Evolutionary conservation across 768 basidiomycete species (phyloP).

Genomic region (Auricularia heimuer): DNA sequence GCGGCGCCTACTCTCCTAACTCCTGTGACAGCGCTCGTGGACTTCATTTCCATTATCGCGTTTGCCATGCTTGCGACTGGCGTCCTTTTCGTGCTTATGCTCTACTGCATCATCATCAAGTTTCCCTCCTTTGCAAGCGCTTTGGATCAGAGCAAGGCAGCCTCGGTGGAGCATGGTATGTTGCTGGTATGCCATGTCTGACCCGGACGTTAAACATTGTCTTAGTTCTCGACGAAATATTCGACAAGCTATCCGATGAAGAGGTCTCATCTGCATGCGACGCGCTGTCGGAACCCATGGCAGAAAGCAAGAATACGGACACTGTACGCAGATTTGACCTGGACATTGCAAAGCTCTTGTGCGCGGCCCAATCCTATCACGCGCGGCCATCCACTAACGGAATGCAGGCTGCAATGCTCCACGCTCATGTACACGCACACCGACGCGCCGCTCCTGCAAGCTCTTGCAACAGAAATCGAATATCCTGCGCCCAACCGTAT

Average conservation of each 20-base stretch:
- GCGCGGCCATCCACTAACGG: neutral
- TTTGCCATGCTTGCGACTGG: constrained; percentile 12
- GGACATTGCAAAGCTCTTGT: constrained; percentile 14
- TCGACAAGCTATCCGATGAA: constrained; percentile 11
- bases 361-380: neutral
- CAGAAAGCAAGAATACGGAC: constrained; percentile 7
- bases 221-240: constrained; percentile 13
- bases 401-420: constrained; percentile 13
- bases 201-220: neutral
- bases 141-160: constrained; percentile 6
- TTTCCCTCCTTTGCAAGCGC: constrained; percentile 11
- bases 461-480: constrained; percentile 7
- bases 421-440: constrained; percentile 16
- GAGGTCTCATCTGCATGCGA: constrained; percentile 10
- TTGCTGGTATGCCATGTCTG: constrained; percentile 6
- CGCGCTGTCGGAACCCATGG: constrained; percentile 8
- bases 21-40: constrained; percentile 10
- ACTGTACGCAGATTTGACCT: constrained; percentile 13
- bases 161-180: constrained; percentile 2
- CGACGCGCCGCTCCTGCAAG: constrained; percentile 9
- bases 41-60: constrained; percentile 11
- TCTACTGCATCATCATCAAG: constrained; percentile 12
- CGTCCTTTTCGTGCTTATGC: constrained; percentile 11
- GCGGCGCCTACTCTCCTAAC: too few relatives aligned
- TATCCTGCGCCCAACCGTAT: neutral